A percentile compares a stretch with the other conserved stretches of the same genome.
phyloP scores from a whole-genome alignment of 768 basidiomycete species.

The Termitomyces heimii region DNA sequence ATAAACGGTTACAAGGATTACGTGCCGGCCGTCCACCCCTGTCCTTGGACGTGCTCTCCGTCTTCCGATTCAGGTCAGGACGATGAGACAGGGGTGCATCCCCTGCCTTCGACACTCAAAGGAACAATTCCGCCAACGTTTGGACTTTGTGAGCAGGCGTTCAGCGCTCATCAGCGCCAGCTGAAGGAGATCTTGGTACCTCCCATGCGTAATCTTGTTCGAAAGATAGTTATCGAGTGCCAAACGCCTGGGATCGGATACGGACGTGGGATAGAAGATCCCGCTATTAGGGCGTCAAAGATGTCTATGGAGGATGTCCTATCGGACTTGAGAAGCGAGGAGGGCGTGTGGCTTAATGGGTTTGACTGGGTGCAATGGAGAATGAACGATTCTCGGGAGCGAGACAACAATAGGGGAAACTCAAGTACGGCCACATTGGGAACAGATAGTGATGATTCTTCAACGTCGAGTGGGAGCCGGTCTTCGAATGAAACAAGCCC shows the following conservation, averaged over 20 bases:
- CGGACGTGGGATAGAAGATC: slow-evolving; percentile 35
- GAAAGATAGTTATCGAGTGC: slow-evolving; percentile 61
- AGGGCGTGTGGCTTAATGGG: slow-evolving; percentile 69
- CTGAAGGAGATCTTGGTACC: slow-evolving; percentile 56
- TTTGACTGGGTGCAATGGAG: slow-evolving; percentile 59
- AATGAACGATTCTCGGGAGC: slow-evolving; percentile 29
- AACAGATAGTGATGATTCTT: slow-evolving; percentile 43
- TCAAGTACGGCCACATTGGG: slow-evolving; percentile 1
- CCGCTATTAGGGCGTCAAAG: slow-evolving; percentile 45
- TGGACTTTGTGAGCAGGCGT: slow-evolving; percentile 59
- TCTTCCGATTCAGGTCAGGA: slow-evolving; percentile 12
- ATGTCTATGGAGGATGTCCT: slow-evolving; percentile 63
- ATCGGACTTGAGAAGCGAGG: slow-evolving; percentile 48
- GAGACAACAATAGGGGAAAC: slow-evolving; percentile 20
- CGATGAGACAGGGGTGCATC: slow-evolving; percentile 37
- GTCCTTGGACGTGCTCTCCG: slow-evolving; percentile 50
- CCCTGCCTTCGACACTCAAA: slow-evolving; percentile 37
- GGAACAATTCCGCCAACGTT: slow-evolving; percentile 56
- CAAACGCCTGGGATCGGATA: slow-evolving; percentile 27
- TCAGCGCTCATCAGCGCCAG: slow-evolving; percentile 50
- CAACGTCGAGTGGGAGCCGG: slow-evolving; percentile 32
- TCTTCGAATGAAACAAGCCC: slow-evolving; percentile 62
- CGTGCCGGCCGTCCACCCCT: slow-evolving; percentile 45
- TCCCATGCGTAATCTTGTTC: slow-evolving; percentile 63
- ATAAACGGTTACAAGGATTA: slow-evolving; percentile 30